Percentiles rank a stretch among this genome's conserved stretches.
phyloP scores from a whole-genome alignment of 306 rosid genomes.

The Citrullus amarus region DNA sequence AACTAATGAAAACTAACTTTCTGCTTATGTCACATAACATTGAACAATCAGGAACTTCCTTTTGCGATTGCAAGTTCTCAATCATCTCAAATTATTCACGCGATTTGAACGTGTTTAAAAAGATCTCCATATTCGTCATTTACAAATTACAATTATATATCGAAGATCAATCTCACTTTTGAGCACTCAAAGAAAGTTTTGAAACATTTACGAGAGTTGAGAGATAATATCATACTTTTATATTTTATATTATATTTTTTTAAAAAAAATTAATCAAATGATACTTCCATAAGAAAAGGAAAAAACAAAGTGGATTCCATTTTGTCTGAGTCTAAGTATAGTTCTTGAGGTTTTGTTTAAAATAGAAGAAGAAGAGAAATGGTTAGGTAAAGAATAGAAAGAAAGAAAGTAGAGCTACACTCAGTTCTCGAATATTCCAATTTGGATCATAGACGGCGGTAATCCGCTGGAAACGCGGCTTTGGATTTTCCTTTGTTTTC shows the following conservation, averaged over 20 bases:
- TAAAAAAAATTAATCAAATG: background rate
- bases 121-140: too few species aligned
- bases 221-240: too few species aligned
- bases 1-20: too few species aligned
- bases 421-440: background rate
- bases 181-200: too few species aligned
- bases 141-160: too few species aligned
- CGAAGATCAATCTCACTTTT: too few species aligned
- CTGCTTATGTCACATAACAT: too few species aligned
- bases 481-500: constrained; percentile 22
- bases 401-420: background rate
- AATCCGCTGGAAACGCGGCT: constrained; percentile 27
- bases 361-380: background rate
- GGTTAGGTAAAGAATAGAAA: background rate
- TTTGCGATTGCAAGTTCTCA: too few species aligned
- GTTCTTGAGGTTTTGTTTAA: background rate
- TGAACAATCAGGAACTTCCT: too few species aligned
- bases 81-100: too few species aligned
- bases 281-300: background rate
- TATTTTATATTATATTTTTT: background rate
- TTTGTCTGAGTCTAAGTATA: background rate
- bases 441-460: constrained; percentile 7
- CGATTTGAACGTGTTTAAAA: too few species aligned
- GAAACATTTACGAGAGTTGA: too few species aligned
- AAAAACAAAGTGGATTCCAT: background rate